Evolutionary conservation across 73 alveolate species (phyloP).

Genomic region (Paramecium biaurelia): DNA sequence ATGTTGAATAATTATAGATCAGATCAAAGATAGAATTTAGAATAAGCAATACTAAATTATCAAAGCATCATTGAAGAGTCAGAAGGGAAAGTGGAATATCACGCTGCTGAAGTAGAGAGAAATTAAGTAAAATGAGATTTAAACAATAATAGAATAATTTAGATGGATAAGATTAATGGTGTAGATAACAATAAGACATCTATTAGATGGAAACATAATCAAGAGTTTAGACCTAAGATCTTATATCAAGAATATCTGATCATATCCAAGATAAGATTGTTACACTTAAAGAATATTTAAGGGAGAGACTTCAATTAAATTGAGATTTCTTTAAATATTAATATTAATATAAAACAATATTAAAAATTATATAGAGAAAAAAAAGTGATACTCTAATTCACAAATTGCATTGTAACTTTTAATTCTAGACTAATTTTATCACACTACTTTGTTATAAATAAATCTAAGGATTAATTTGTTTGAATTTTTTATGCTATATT

Average conservation of each 20-base stretch:
- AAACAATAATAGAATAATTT: neutral
- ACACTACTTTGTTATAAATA: conserved; percentile 13
- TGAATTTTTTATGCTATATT: neutral
- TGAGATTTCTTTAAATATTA: neutral
- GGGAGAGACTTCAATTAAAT: neutral
- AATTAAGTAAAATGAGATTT: neutral
- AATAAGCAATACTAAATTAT: conserved; percentile 3
- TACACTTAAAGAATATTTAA: neutral
- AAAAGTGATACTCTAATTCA: neutral
- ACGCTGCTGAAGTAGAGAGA: neutral
- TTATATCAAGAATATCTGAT: neutral
- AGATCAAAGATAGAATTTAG: neutral
- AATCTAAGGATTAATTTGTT: conserved; percentile 8
- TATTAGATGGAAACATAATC: neutral
- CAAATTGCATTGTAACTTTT: neutral
- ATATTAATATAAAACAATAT: neutral
- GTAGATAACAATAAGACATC: neutral
- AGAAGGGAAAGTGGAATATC: conserved; percentile 39
- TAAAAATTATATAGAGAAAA: neutral
- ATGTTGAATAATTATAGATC: neutral
- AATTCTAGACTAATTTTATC: conserved; percentile 17
- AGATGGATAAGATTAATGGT: conserved; percentile 13
- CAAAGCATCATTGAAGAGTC: conserved; percentile 26
- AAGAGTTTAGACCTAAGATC: neutral
- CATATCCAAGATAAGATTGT: neutral